Evolutionary conservation across 2,329 filamentous ascomycete genomes (phyloP), one percentile per base, ranked within the genome.

Genomic region (Cladosporium oxysporum): DNA sequence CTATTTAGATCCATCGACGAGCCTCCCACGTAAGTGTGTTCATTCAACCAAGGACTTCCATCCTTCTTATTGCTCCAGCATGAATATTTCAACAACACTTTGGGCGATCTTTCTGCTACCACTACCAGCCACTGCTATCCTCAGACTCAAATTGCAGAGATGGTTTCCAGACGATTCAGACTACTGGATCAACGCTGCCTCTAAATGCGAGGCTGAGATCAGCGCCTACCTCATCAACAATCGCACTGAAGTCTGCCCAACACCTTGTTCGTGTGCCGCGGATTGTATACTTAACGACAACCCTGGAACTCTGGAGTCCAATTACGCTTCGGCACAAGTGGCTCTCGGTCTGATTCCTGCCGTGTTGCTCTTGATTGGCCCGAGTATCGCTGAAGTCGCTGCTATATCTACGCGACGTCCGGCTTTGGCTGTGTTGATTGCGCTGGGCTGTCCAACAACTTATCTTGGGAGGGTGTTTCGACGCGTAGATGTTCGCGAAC

Each of bases 281-380:
- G 58, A 60, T 18, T 60, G 37, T 21, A 49, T 60, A 8, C 37
- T 60, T 23, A 23, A 47, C 5, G 41, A 29, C 37, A 31, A 49
- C 7, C 58, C 58, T n/a, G 58, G 58, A 4, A 60, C 58, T 10
- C 11, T 47, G 21, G 58, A 47, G 23, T 60, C 58, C 3, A 60
- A 60, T 16, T 49, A 28, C n/a, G 58, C 58, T 18, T 60, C 58
- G 23, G 58, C 41, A 26, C 58, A 60, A 29, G 58, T 60, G 11
- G 37, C 33, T 26, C 37, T 60, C 18, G 35, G 23, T n/a, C 26
- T 60, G 12, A 26, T 49, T 29, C 58, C 58, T 47, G 58, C 58
- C 1, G 58, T 60, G 14, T 28, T 60, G n/a, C 37, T 60, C 16
- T 28, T 60, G 12, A 47, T 60, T 21, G 58, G 58, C 5, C 58